phyloP scores from a whole-genome alignment of 306 rosid species.

The Cicer chorassanicum region DNA sequence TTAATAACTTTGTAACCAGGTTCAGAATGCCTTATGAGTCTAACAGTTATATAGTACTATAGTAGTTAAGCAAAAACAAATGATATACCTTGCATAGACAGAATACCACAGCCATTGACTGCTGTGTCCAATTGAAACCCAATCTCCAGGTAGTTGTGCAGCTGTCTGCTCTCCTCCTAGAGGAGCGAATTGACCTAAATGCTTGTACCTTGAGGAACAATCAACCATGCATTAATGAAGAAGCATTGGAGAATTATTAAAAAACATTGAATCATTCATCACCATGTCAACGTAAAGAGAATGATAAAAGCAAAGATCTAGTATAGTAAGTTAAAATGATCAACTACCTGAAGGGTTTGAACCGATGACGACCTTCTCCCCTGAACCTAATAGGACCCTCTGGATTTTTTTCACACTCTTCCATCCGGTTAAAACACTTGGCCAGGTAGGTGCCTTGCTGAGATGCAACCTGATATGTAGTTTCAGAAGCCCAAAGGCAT shows the following conservation, averaged over 20 bases:
- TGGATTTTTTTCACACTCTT: slow-evolving; percentile 74
- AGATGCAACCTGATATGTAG: slow-evolving; percentile 77
- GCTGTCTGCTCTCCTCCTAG: slow-evolving; percentile 98
- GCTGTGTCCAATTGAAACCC: slow-evolving; percentile 94
- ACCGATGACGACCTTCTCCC: slow-evolving; percentile 92
- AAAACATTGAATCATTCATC: slow-evolving; percentile 28
- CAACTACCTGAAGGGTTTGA: slow-evolving; percentile 82
- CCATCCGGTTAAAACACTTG: slow-evolving; percentile 83
- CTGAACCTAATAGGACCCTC: slow-evolving; percentile 97
- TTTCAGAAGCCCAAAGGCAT: slow-evolving; percentile 40
- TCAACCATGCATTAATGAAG: slow-evolving; percentile 32
- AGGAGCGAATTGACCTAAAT: slow-evolving; percentile 97
- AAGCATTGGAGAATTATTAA: slow-evolving; percentile 4
- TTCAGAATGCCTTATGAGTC: slow-evolving; percentile 17
- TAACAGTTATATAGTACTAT: neutral
- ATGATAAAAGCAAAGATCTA: slow-evolving; percentile 6
- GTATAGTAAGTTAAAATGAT: slow-evolving; percentile 24
- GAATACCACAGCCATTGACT: slow-evolving; percentile 98
- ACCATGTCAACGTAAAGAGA: slow-evolving; percentile 21
- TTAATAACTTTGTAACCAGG: slow-evolving; percentile 11
- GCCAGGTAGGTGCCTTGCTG: slow-evolving; percentile 94
- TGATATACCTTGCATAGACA: slow-evolving; percentile 78
- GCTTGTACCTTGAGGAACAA: slow-evolving; percentile 76
- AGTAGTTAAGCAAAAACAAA: slow-evolving; percentile 26
- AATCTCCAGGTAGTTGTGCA: slow-evolving; percentile 96